Evolutionary conservation across 495 filamentous ascomycete species (phyloP), one percentile per base, ranked within the genome.

Genomic region (Terfezia boudieri): DNA sequence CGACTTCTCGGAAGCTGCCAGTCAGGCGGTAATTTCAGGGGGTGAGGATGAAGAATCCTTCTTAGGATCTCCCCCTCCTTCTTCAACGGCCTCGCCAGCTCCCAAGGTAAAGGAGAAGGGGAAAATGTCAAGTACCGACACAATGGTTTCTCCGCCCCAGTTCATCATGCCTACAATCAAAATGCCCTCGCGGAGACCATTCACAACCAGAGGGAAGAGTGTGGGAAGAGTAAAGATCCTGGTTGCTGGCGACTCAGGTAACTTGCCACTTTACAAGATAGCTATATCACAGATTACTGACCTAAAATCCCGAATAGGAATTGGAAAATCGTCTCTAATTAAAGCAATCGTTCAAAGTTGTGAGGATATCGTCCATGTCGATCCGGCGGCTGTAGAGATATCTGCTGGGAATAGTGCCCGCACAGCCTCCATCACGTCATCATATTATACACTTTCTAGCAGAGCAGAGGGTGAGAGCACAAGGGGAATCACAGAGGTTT

Each of bases 121-220:
- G 17, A 46, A 4, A 46, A 46, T 46, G 4, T 14, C 41, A 14
- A 14, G 14, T 14, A 46, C 41, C 17, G 41, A 46, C 14, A 46
- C 17, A 5, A 20, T 20, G 12, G 17, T 46, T 46, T 8, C 4
- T 14, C 41, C 41, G 41, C 86, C 89, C 36, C 89, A 96, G 67
- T 75, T 99, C 14, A 82, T 99, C 58, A 99, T 99, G 92, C 90
- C 90, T 9, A 93, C 86, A 65, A 85, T 99, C 60, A 82, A 77
- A 59, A 94, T 99, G 79, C 92, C 90, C 36, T 87, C 81, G 64
- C 79, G 90, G 52, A 75, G 90, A 50, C 90, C 90, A 1, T 96
- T 99, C 66, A 96, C 90, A 8, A 76, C 84, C 53, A 77, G 74
- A 57, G 90, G 90, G 16, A 90, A 83, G 70, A 74, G 72, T 51